Percentiles rank a stretch among this genome's conserved stretches.
phyloP scores from a whole-genome alignment of 1,139 yeast species.

The Zygosaccharomyces pseudobailii region DNA sequence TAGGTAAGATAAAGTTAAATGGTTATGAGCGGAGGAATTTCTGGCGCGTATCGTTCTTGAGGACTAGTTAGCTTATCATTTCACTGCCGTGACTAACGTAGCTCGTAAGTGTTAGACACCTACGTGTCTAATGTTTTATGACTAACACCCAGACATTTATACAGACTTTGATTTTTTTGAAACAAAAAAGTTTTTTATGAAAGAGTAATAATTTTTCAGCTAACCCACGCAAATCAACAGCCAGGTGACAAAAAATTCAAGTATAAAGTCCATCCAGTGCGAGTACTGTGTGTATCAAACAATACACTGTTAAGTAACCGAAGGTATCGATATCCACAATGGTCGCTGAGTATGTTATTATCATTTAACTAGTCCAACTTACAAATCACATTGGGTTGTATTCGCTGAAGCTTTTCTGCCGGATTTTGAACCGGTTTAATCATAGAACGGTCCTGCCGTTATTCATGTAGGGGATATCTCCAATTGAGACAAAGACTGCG shows the following conservation, averaged over 20 bases:
- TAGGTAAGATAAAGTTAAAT: no score
- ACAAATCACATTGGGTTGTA: slow-evolving; percentile 22
- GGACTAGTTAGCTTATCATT: no score
- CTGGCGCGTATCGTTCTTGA: no score
- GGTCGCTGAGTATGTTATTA: slow-evolving; percentile 36
- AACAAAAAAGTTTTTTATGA: slow-evolving; percentile 1
- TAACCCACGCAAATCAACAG: not conserved
- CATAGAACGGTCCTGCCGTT: not conserved
- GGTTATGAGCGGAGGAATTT: no score
- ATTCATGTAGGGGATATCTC: slow-evolving; percentile 31
- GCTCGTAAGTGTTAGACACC: no score
- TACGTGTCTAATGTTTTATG: not conserved
- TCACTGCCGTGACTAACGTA: no score
- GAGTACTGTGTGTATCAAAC: no score
- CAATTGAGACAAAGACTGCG: slow-evolving; percentile 24
- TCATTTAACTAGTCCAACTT: slow-evolving; percentile 4
- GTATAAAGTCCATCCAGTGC: not conserved
- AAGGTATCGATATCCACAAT: slow-evolving; percentile 25
- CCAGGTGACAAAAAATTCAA: not conserved
- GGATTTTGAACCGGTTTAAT: slow-evolving; percentile 4
- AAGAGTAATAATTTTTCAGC: slow-evolving; percentile 2
- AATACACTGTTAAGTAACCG: no score
- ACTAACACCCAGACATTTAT: slow-evolving; percentile 1
- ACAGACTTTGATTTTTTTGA: not conserved
- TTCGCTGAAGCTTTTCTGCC: slow-evolving; percentile 6